phyloP scores from a whole-genome alignment of 192 early-diverging fungal species.

The Paraglomus brasilianum region DNA sequence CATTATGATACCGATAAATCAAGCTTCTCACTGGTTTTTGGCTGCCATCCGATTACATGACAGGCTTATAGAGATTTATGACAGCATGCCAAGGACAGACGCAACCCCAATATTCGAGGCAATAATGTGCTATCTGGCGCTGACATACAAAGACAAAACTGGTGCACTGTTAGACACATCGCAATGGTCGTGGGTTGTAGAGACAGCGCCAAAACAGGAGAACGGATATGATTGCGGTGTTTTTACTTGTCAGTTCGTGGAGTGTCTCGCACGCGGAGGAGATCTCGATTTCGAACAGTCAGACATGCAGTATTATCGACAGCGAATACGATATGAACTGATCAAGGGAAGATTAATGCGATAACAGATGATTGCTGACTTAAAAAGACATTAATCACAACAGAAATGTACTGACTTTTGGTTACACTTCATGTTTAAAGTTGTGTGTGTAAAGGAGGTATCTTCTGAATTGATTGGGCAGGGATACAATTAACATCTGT shows the following conservation, averaged over 20 bases:
- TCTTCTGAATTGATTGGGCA: no score
- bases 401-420: no score
- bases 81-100: constrained; percentile 68
- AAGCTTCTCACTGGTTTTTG: constrained; percentile 74
- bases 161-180: constrained; percentile 54
- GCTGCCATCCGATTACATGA: constrained; percentile 57
- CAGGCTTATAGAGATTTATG: constrained; percentile 77
- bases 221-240: constrained; percentile 97
- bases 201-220: constrained; percentile 77
- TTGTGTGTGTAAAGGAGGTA: no score
- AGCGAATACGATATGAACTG: no score
- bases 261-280: no score
- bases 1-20: constrained; percentile 82
- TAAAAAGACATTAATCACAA: no score
- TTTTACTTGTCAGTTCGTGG: constrained; percentile 53
- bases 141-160: constrained; percentile 76
- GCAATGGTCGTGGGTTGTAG: constrained; percentile 62
- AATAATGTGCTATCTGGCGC: constrained; percentile 64
- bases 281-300: no score
- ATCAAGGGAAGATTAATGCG: no score
- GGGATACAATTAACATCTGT: no score
- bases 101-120: background rate
- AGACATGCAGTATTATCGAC: no score
- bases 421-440: no score
- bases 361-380: no score